Evolutionary conservation across 352 stramenopile species (phyloP).

Genomic region (Phytophthora nicotianae): DNA sequence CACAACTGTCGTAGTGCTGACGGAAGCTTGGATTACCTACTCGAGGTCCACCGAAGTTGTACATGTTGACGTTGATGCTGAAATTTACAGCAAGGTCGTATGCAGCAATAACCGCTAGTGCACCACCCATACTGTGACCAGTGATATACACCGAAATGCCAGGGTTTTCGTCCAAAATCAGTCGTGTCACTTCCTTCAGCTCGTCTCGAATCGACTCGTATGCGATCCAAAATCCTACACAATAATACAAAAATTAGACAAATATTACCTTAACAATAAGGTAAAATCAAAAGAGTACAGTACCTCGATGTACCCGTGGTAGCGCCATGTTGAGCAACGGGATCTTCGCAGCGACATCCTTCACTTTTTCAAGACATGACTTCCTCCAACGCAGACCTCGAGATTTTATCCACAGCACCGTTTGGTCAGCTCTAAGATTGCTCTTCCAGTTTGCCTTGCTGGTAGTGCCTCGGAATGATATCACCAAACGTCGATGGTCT

Average conservation of each 20-base stretch:
- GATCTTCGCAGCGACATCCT: slow-evolving; percentile 73
- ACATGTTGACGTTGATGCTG: slow-evolving; percentile 88
- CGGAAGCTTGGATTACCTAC: slow-evolving; percentile 88
- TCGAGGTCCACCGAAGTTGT: slow-evolving; percentile 88
- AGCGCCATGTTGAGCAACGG: slow-evolving; percentile 86
- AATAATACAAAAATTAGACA: slow-evolving; percentile 11
- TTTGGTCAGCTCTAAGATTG: slow-evolving; percentile 84
- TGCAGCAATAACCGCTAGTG: slow-evolving; percentile 87
- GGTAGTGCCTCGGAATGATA: slow-evolving; percentile 87
- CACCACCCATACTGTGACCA: slow-evolving; percentile 92
- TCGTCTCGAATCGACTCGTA: slow-evolving; percentile 82
- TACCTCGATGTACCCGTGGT: slow-evolving; percentile 84
- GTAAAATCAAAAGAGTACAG: too few relatives aligned
- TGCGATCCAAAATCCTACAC: slow-evolving; percentile 82
- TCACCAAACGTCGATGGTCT: slow-evolving; percentile 72
- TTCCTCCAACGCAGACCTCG: slow-evolving; percentile 51
- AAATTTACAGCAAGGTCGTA: slow-evolving; percentile 89
- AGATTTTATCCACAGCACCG: slow-evolving; percentile 81
- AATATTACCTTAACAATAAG: neutral
- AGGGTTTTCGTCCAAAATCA: slow-evolving; percentile 84
- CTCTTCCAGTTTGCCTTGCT: slow-evolving; percentile 90
- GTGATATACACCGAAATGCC: slow-evolving; percentile 91
- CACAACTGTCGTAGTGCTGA: slow-evolving; percentile 72
- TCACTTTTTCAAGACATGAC: slow-evolving; percentile 67
- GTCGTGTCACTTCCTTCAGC: slow-evolving; percentile 73